Conservation (phyloP, 164 flowering plant species). For the Magnolia changhungtana region DNA sequence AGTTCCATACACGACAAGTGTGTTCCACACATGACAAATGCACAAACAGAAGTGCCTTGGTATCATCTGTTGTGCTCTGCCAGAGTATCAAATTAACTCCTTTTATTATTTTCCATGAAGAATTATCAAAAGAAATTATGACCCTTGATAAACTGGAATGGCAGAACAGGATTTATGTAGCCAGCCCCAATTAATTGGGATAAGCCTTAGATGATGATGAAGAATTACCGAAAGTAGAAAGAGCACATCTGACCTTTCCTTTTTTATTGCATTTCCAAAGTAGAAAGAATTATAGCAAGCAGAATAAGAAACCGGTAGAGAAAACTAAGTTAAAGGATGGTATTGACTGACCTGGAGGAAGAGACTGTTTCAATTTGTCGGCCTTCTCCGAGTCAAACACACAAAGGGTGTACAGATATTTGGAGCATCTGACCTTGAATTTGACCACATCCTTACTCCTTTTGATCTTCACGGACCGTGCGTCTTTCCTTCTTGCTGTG, state of each 20-base stretch:
- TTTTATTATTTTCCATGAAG: background rate
- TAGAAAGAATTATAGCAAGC: too few species aligned
- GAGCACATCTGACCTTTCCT: background rate
- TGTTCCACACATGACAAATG: too few species aligned
- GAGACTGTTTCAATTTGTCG: conserved; percentile 85
- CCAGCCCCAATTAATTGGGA: background rate
- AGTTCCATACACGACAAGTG: too few species aligned
- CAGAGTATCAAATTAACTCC: background rate
- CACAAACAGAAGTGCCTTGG: too few species aligned
- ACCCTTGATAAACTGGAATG: too few species aligned
- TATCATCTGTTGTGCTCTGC: too few species aligned
- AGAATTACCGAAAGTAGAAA: background rate
- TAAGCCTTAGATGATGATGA: background rate
- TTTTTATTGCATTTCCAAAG: too few species aligned
- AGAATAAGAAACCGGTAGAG: background rate
- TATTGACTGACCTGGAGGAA: conserved; percentile 57
- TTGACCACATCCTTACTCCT: conserved; percentile 75
- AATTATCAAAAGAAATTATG: background rate
- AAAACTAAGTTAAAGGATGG: background rate
- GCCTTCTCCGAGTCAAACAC: conserved; percentile 73
- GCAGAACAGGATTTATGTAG: background rate
- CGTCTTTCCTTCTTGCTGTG: conserved; percentile 83
- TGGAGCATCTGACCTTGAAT: conserved; percentile 82
- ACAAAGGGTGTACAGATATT: conserved; percentile 71
- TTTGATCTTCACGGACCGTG: conserved; percentile 72